phyloP scores from a whole-genome alignment of 2,329 filamentous ascomycete species.

The Aspergillus chevalieri region DNA sequence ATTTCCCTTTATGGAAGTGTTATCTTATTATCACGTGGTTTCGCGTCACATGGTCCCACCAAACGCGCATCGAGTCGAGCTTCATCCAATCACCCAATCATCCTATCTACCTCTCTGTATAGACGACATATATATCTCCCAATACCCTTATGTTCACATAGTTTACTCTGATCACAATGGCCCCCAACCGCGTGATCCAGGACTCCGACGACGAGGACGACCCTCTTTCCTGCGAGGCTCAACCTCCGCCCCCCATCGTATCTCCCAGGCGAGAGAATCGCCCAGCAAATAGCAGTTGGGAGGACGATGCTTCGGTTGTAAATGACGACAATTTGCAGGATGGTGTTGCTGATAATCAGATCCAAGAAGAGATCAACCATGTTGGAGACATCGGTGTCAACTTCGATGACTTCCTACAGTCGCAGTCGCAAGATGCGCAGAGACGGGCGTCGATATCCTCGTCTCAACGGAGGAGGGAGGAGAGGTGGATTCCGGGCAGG shows the following conservation, averaged over 20 bases:
- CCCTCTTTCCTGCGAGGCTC: conserved; percentile 21
- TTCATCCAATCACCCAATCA: not conserved
- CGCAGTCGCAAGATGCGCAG: conserved; percentile 15
- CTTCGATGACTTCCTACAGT: conserved; percentile 34
- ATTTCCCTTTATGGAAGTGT: conserved; percentile 4
- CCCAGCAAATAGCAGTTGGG: not conserved
- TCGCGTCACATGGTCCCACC: conserved; percentile 15
- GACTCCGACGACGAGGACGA: conserved; percentile 41
- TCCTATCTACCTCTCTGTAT: not conserved
- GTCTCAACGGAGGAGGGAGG: conserved; percentile 30
- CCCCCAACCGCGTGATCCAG: conserved; percentile 34
- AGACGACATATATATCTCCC: not conserved
- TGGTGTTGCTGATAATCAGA: not conserved
- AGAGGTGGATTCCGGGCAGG: conserved; percentile 28
- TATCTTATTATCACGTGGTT: conserved; percentile 27
- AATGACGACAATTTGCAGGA: not conserved
- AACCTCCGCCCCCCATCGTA: conserved; percentile 15
- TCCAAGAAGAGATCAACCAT: conserved; percentile 3
- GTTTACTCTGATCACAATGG: conserved; percentile 22
- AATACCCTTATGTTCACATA: not conserved
- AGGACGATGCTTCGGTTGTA: not conserved
- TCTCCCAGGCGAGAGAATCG: conserved; percentile 2
- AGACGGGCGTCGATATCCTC: conserved; percentile 13
- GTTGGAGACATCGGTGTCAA: conserved; percentile 23
- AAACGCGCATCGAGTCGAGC: conserved; percentile 10